These are phyloP conservation scores for Botrytis byssoidea DNA, from an alignment of 2,329 filamentous ascomycete genomes.

Conservation along the genomic window DNA sequence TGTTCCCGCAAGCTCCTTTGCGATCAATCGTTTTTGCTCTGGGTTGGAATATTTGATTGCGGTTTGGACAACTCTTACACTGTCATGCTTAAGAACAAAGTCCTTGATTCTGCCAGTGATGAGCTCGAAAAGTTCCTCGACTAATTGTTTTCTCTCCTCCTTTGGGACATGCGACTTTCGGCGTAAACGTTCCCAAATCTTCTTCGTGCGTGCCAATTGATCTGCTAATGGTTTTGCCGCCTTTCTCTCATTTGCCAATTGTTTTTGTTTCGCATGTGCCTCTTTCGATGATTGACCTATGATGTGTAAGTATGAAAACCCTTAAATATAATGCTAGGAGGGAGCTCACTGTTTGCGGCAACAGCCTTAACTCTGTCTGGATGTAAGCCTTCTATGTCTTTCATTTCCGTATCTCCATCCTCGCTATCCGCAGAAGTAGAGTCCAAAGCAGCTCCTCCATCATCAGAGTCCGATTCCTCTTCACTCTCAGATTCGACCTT, in stretches of 20 bases:
- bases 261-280: constrained; percentile 90
- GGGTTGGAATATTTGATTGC: constrained; percentile 92
- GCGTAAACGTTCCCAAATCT: constrained; percentile 92
- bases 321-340: constrained; percentile 35
- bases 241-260: constrained; percentile 82
- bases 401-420: constrained; percentile 41
- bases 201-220: constrained; percentile 83
- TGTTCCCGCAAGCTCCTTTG: constrained; percentile 78
- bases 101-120: constrained; percentile 90
- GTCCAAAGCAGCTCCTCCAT: constrained; percentile 35
- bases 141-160: constrained; percentile 82
- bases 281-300: constrained; percentile 71
- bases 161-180: constrained; percentile 90
- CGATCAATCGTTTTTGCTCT: constrained; percentile 82
- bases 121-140: constrained; percentile 86
- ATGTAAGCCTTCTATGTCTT: constrained; percentile 39
- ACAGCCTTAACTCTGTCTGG: constrained; percentile 39
- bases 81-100: constrained; percentile 97
- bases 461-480: constrained; percentile 39
- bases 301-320: constrained; percentile 35
- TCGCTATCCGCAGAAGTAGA: constrained; percentile 39
- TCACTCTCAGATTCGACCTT: constrained; percentile 41
- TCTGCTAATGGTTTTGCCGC: constrained; percentile 91
- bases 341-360: constrained; percentile 31
- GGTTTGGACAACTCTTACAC: constrained; percentile 93